Evolutionary conservation across 2,329 filamentous ascomycete species (phyloP), one percentile per base, ranked within the genome.

Genomic region (Diaporthe caulivora): DNA sequence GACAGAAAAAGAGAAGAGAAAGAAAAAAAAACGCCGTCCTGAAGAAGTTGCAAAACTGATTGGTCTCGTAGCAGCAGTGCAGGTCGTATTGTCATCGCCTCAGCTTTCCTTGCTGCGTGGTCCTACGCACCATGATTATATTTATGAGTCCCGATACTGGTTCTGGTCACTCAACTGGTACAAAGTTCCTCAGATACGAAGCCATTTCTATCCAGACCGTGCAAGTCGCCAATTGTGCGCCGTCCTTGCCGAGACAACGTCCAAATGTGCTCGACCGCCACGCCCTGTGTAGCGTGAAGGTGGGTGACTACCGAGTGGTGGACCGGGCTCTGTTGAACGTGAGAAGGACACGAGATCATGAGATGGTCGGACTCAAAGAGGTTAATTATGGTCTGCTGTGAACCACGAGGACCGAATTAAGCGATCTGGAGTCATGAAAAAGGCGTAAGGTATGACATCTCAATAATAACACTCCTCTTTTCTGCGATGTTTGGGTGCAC

Each of bases 211-310:
- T 21, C 6, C 9, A 11, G 21, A n/a, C 2, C 13, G 6, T 53
- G 13, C 31, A 18, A 47, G 21, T 34, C 31, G 34, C 8, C 57
- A 24, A 44, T 40, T 67, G 44, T 67, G 62, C n/a, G n/a, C 44
- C 62, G 15, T 21, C 15, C 26, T 24, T 67, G n/a, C 62, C 62
- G 62, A 67, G 62, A 67, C 62, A 67, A 53, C 31, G n/a, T 40
- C 29, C 62, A 40, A 44, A 53, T 67, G 62, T 67, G 62, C 31
- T 67, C 10, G 62, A 40, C 31, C 9, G 21, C 40, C 31, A 3
- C 34, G 62, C 62, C n/a, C 31, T 53, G 62, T 67, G 62, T 67
- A 40, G 17, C 62, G 47, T n/a, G 13, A 0, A 40, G 1, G 2
- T 40, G 3, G 62, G 62, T 67, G 47, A 67, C 62, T 67, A 18